Evolutionary conservation across 192 early-diverging fungal genomes (phyloP), one percentile per base, ranked within the genome.

Genomic region (Podila horticola): DNA sequence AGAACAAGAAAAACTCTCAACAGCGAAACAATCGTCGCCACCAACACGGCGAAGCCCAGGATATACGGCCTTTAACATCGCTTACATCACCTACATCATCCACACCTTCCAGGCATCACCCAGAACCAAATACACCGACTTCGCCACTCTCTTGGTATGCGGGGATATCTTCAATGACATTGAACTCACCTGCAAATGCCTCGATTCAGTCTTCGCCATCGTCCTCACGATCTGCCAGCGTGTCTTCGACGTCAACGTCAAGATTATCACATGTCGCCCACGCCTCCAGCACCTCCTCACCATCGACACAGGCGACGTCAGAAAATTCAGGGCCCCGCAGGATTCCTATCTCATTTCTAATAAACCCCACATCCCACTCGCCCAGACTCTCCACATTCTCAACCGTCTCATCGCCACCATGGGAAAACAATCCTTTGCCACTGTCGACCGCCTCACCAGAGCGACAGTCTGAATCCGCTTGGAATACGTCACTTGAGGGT

Each of bases 271-370:
- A 24, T 30, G 59, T 11, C 59, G 20, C 28, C 59, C 20, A 61
- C 12, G 26, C 17, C 6, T 6, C 28, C 26, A 61, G 59, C 59
- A 20, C 48, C 12, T 11, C 50, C 15, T 31, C 52, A 17, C 31
- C 28, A 67, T 60, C 67, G 17, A 13, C 67, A 31, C 59, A 20
- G 30, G 17, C 59, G 0, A 30, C 30, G 5, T 19, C 59, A 31
- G 28, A 19, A 5, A 24, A 24, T 24, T 26, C 26, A 24, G 28
- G 58, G 38, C 28, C 57, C 4, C 74, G 41, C 5, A 60, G 67
- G 9, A 76, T 76, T 41, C 68, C 74, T 13, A 64, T 76, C 22
- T 66, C 67, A 0, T 76, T 70, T 22, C 55, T 76, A 17, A 58
- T 76, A 1, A 69, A 76, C 36, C 48, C 74, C 10, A 26, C 30